Base-by-base conservation (phyloP, 108 stramenopile genomes). In the Cylindrotheca closterium region DNA sequence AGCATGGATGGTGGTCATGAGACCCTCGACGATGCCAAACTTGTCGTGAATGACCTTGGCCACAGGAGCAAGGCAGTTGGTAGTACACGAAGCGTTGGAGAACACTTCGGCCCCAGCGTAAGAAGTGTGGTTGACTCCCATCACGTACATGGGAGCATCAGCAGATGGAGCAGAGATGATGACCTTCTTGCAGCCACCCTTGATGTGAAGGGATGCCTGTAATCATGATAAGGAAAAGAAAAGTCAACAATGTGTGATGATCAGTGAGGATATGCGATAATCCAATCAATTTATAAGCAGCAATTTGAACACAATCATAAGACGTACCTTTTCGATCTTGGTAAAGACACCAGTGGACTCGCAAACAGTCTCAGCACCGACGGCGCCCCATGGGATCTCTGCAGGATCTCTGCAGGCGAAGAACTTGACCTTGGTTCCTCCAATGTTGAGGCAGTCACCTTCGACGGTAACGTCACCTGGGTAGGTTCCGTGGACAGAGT, bases 1-100 rank as follows among this genome's bases (percentile, higher is more conserved):
- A 37, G 98, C 96, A 71, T 99, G 98, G 53, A 99, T 95, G 30
- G 98, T 99, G 70, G 97, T 98, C 98, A 99, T 99, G 69, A 99
- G 93, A 34, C 96, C 98, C 67, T 97, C 96, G 64, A 83, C 79
- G 42, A 99, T 95, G 52, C 97, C 97, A 56, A 91, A 99, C 46
- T 86, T 89, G 46, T 99, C 96, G 65, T 99, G 73, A 65, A 99
- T 78, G 26, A 99, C 96, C 91, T 99, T 99, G 72, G 96, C 97
- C 32, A 99, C 66, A 30, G 98, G 98, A 18, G 98, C 98, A 37
- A 99, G 89, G 79, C 98, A 99, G 88, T 99, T 99, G 74, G 98
- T 99, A 61, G 98, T 99, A 71, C 98, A 99, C n/a, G 89, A 92
- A 23, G 98, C 98, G 81, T 99, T 99, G 79, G 97, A 98, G 30